phyloP scores from a whole-genome alignment of 768 basidiomycete genomes.

The Hericium alpestre region DNA sequence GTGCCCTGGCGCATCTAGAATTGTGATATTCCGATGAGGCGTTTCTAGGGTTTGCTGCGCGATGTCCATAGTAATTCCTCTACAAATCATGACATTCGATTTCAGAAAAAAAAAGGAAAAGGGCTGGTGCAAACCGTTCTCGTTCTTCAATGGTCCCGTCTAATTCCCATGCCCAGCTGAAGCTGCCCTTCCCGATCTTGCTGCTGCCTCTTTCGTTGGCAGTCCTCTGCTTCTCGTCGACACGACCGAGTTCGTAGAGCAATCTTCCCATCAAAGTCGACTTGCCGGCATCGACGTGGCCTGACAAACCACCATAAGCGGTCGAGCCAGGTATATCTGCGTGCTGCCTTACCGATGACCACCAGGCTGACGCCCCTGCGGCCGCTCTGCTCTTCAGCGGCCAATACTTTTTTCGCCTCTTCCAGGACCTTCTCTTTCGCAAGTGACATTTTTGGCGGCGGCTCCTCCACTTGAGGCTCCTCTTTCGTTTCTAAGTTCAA shows the following conservation, averaged over 20 bases:
- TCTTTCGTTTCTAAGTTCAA: slow-evolving; percentile 52
- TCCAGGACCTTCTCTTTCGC: slow-evolving; percentile 76
- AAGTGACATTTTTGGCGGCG: slow-evolving; percentile 52
- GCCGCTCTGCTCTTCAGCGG: slow-evolving; percentile 30
- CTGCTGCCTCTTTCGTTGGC: slow-evolving; percentile 84
- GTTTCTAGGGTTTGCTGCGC: slow-evolving; percentile 74
- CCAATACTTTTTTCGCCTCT: slow-evolving; percentile 53
- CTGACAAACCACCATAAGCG: slow-evolving; percentile 28
- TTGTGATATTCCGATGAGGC: slow-evolving; percentile 66
- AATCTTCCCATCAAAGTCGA: slow-evolving; percentile 94
- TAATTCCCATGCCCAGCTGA: slow-evolving; percentile 96
- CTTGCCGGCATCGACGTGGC: slow-evolving; percentile 98
- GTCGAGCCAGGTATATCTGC: neutral
- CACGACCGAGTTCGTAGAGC: slow-evolving; percentile 80
- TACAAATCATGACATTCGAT: slow-evolving; percentile 20
- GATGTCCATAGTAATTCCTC: slow-evolving; percentile 98
- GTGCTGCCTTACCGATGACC: slow-evolving; percentile 60
- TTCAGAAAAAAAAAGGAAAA: neutral
- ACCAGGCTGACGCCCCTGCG: slow-evolving; percentile 78
- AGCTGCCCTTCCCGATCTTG: slow-evolving; percentile 88
- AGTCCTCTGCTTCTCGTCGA: slow-evolving; percentile 75
- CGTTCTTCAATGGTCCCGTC: slow-evolving; percentile 91
- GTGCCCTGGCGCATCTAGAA: slow-evolving; percentile 97
- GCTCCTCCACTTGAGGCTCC: slow-evolving; percentile 30
- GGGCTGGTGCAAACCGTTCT: slow-evolving; percentile 51